A percentile compares a stretch with the other conserved stretches of the same genome.
These are phyloP conservation scores for Hemisphaericaspora nanyangensis DNA, from an alignment of 805 yeast species.

Conservation along the genomic window DNA sequence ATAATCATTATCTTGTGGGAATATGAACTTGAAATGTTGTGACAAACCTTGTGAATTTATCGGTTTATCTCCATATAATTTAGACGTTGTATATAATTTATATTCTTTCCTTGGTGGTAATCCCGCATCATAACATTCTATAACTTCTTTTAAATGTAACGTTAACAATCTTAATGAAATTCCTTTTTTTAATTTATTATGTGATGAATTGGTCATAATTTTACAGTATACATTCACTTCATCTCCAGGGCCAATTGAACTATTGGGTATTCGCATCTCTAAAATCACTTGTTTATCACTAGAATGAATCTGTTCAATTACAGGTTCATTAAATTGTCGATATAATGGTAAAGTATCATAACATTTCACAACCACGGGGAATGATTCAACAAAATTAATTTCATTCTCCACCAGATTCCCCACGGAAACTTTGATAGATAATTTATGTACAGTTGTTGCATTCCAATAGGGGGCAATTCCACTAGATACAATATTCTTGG, in stretches of 20 bases:
- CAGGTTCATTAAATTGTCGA: constrained; percentile 52
- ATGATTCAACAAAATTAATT: constrained; percentile 25
- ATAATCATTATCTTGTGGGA: constrained; percentile 36
- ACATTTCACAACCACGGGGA: constrained; percentile 52
- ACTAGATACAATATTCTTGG: constrained; percentile 50
- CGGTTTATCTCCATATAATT: constrained; percentile 19
- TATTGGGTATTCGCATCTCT: constrained; percentile 44
- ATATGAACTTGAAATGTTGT: constrained; percentile 20
- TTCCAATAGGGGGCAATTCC: constrained; percentile 45
- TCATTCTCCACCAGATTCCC: constrained; percentile 32
- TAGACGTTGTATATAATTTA: constrained; percentile 31
- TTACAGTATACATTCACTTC: constrained; percentile 35
- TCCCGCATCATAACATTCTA: constrained; percentile 53
- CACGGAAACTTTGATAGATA: constrained; percentile 36
- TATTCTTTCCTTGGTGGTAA: constrained; percentile 45
- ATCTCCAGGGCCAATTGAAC: constrained; percentile 61
- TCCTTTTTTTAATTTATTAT: constrained; percentile 24
- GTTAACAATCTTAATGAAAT: constrained; percentile 42
- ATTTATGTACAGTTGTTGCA: constrained; percentile 44
- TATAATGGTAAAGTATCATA: constrained; percentile 57
- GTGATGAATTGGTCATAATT: constrained; percentile 36
- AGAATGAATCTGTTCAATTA: constrained; percentile 41
- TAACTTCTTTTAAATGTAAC: constrained; percentile 48
- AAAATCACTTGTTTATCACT: constrained; percentile 47
- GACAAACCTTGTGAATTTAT: constrained; percentile 25